Evolutionary conservation across 1,284 basidiomycete genomes (phyloP).

Genomic region (Erythrobasidium hasegawianum): DNA sequence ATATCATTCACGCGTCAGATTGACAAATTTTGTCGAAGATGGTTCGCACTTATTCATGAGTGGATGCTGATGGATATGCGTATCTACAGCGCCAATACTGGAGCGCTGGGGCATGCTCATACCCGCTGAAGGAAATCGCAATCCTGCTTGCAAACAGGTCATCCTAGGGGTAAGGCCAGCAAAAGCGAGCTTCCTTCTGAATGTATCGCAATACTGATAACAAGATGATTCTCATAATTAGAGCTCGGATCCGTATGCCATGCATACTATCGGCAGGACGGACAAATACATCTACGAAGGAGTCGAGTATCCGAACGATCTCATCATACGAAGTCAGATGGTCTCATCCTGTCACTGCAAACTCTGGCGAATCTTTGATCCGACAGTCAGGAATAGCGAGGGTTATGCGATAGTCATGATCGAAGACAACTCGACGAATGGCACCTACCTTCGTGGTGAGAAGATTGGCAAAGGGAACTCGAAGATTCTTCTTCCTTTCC

Average conservation of each 20-base stretch:
- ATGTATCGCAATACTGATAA: no score
- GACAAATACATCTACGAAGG: background rate
- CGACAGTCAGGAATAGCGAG: conserved; percentile 4
- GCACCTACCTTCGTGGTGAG: conserved; percentile 38
- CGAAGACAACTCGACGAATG: conserved; percentile 42
- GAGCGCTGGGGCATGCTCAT: background rate
- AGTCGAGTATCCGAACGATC: conserved; percentile 17
- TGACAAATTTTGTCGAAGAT: no score
- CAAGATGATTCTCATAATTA: no score
- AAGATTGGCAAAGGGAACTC: conserved; percentile 41
- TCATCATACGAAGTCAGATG: conserved; percentile 37
- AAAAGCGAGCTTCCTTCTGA: no score
- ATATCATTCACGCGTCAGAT: no score
- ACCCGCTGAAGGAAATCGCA: conserved; percentile 1
- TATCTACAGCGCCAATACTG: background rate
- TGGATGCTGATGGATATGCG: no score
- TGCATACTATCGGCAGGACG: conserved; percentile 21
- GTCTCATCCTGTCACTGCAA: conserved; percentile 39
- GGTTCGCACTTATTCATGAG: no score
- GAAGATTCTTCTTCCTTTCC: conserved; percentile 40
- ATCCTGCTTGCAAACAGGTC: conserved; percentile 19
- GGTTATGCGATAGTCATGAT: conserved; percentile 37
- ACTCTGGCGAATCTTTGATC: conserved; percentile 36
- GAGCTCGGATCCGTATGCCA: conserved; percentile 14
- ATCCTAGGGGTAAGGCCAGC: conserved; percentile 13